These are phyloP conservation scores for Lepiota brunneoincarnata DNA, from an alignment of 768 basidiomycete genomes.

Conservation along the genomic window DNA sequence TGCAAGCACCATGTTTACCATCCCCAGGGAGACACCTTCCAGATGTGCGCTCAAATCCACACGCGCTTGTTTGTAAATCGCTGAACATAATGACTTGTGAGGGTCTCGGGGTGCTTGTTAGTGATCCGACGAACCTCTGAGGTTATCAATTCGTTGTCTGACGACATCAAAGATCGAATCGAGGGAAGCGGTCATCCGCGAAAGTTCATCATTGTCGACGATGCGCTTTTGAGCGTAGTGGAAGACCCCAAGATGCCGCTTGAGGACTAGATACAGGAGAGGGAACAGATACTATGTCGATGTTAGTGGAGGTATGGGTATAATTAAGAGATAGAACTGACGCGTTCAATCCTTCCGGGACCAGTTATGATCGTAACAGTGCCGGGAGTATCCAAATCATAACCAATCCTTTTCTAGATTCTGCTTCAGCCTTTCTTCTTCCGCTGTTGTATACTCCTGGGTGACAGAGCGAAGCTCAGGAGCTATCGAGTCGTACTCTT, in stretches of 20 bases:
- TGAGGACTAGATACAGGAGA: constrained; percentile 18
- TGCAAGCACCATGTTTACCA: no score
- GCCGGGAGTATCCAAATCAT: constrained; percentile 13
- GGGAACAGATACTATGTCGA: constrained; percentile 19
- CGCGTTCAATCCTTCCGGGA: constrained; percentile 16
- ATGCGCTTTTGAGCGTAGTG: constrained; percentile 30
- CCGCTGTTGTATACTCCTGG: constrained; percentile 3
- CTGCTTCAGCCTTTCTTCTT: constrained; percentile 13
- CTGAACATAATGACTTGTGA: no score
- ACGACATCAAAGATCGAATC: no score
- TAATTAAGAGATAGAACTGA: no score
- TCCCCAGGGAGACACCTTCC: no score
- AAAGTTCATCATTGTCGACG: constrained; percentile 3
- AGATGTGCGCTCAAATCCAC: no score
- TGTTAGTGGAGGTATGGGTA: no score
- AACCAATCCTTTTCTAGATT: constrained; percentile 18
- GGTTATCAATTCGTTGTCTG: no score
- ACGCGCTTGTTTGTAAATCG: no score
- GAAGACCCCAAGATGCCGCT: constrained; percentile 17
- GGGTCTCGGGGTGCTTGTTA: no score
- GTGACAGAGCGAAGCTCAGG: constrained; percentile 7
- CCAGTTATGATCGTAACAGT: constrained; percentile 19
- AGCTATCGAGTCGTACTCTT: neutral
- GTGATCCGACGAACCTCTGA: no score
- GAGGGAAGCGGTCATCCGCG: no score